A percentile compares a stretch with the other conserved stretches of the same genome.
These are phyloP conservation scores for Diaporthe ampelina DNA, from an alignment of 2,329 filamentous ascomycete species.

Conservation along the genomic window DNA sequence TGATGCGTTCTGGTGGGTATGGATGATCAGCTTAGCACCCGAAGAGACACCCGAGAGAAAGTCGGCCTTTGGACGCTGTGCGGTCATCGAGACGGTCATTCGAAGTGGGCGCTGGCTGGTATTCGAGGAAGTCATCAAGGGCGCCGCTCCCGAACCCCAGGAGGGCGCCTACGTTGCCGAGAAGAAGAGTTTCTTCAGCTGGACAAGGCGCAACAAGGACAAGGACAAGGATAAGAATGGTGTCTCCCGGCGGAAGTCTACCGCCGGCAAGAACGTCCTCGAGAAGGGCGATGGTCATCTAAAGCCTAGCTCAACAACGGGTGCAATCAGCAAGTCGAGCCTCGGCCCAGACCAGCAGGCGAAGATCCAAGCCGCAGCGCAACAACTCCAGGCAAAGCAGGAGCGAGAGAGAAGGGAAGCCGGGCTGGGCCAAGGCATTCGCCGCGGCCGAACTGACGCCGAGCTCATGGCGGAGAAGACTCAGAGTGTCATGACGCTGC, in stretches of 20 bases:
- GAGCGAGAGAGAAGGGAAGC: slow-evolving; percentile 66
- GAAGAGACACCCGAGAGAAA: slow-evolving; percentile 91
- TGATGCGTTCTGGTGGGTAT: slow-evolving; percentile 99
- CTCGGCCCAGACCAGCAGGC: slow-evolving; percentile 94
- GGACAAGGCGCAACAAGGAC: slow-evolving; percentile 77
- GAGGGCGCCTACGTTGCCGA: slow-evolving; percentile 92
- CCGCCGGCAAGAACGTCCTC: slow-evolving; percentile 69
- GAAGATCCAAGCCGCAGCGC: slow-evolving; percentile 91
- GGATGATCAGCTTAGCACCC: slow-evolving; percentile 93
- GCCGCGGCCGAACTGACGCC: slow-evolving; percentile 69
- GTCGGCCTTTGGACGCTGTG: slow-evolving; percentile 92
- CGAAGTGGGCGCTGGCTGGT: slow-evolving; percentile 88
- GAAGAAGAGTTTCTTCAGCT: slow-evolving; percentile 95
- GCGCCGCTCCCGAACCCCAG: slow-evolving; percentile 86
- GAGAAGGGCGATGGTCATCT: slow-evolving; percentile 58
- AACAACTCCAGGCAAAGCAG: slow-evolving; percentile 82
- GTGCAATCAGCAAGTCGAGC: slow-evolving; percentile 78
- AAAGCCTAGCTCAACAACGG: slow-evolving; percentile 56
- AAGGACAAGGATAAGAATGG: slow-evolving; percentile 43
- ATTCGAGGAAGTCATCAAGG: slow-evolving; percentile 96
- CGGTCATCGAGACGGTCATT: slow-evolving; percentile 90
- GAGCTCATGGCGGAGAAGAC: slow-evolving; percentile 79
- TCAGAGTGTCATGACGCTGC: slow-evolving; percentile 89
- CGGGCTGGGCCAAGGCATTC: slow-evolving; percentile 42
- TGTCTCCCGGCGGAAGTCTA: slow-evolving; percentile 77